Evolutionary conservation across 768 basidiomycete species (phyloP).

Genomic region (Galerina marginata): DNA sequence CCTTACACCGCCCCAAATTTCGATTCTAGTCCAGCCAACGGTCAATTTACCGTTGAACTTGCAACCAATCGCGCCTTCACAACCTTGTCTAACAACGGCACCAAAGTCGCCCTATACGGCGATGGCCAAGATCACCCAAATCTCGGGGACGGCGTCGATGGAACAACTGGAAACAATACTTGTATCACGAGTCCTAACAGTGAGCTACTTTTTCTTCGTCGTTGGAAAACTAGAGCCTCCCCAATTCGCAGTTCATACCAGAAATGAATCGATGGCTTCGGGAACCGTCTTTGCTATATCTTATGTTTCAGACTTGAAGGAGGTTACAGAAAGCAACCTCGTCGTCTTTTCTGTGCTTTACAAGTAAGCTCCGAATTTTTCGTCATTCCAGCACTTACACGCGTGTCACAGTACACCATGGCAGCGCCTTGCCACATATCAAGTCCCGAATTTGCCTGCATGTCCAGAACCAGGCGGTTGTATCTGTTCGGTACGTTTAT

Average conservation of each 20-base stretch:
- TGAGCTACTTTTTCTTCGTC: conserved; percentile 21
- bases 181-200: conserved; percentile 45
- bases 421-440: conserved; percentile 46
- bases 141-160: conserved; percentile 29
- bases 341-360: conserved; percentile 48
- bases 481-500: conserved; percentile 45
- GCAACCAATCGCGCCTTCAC: conserved; percentile 49
- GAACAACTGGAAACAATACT: conserved; percentile 26
- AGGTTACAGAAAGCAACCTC: conserved; percentile 47
- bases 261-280: conserved; percentile 50
- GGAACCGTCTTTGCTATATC: conserved; percentile 54
- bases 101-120: conserved; percentile 27
- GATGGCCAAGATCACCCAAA: conserved; percentile 43
- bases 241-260: conserved; percentile 43
- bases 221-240: not conserved
- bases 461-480: conserved; percentile 46
- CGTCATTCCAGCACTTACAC: not conserved
- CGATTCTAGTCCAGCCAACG: conserved; percentile 42
- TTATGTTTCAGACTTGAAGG: conserved; percentile 43
- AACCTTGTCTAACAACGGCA: conserved; percentile 39
- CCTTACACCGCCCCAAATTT: not conserved
- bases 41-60: conserved; percentile 47
- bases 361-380: conserved; percentile 33
- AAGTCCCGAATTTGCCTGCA: conserved; percentile 47
- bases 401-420: conserved; percentile 43